Evolutionary conservation across 495 filamentous ascomycete genomes (phyloP).

Genomic region (Penicillium soppii): DNA sequence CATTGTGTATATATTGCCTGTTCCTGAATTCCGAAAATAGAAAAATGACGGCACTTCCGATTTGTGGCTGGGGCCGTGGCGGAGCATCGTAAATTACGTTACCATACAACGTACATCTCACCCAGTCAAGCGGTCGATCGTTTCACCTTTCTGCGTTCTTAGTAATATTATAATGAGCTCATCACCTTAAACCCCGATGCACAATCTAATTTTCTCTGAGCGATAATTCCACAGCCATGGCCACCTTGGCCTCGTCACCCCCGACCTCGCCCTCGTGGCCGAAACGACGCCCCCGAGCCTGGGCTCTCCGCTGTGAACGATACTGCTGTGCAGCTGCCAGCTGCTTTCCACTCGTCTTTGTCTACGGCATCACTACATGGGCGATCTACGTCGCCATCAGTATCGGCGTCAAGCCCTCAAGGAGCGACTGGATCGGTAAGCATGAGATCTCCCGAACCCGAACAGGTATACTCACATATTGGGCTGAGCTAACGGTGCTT

Average conservation of each 20-base stretch:
- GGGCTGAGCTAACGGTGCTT: background rate
- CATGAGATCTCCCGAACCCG: background rate
- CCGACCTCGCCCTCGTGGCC: conserved; percentile 50
- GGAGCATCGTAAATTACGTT: conserved; percentile 2
- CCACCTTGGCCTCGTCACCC: conserved; percentile 41
- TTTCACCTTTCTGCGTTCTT: background rate
- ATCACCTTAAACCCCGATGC: conserved; percentile 18
- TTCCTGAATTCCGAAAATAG: conserved; percentile 1
- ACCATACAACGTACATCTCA: background rate
- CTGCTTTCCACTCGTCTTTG: conserved; percentile 88
- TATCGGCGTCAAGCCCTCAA: conserved; percentile 62
- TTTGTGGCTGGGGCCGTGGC: conserved; percentile 4
- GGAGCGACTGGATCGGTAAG: conserved; percentile 68
- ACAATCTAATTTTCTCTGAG: conserved; percentile 7
- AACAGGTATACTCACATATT: background rate
- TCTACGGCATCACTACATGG: conserved; percentile 88
- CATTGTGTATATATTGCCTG: too few relatives aligned
- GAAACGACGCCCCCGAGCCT: conserved; percentile 53
- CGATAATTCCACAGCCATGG: conserved; percentile 30
- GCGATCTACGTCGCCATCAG: conserved; percentile 81
- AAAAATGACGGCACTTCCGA: background rate
- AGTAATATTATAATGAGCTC: conserved; percentile 5
- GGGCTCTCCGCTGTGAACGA: conserved; percentile 77
- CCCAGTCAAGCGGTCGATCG: too few relatives aligned
- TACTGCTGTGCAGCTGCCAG: conserved; percentile 74